Evolutionary conservation across 805 yeast genomes (phyloP).

Genomic region (Yamadazyma takamatsuzukensis): DNA sequence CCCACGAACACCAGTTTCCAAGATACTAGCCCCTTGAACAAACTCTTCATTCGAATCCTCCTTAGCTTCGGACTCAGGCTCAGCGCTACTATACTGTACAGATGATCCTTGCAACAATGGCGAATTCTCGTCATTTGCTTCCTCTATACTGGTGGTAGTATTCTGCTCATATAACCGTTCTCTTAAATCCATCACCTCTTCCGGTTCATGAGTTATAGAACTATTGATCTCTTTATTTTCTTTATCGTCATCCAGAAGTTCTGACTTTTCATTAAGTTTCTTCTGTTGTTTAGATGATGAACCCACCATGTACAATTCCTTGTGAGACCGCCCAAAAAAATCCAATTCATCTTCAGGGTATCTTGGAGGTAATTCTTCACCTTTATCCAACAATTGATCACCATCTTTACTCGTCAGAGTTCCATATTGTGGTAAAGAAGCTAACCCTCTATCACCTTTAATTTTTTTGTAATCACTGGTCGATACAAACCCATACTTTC

Average conservation of each 20-base stretch:
- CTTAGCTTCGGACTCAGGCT: background rate
- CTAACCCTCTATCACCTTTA: conserved; percentile 36
- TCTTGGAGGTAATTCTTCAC: conserved; percentile 69
- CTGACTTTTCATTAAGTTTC: conserved; percentile 10
- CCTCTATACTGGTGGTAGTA: conserved; percentile 3
- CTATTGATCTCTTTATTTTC: background rate
- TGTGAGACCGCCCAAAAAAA: conserved; percentile 49
- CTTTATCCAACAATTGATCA: conserved; percentile 63
- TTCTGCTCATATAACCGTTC: conserved; percentile 30
- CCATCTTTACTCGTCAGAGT: conserved; percentile 22
- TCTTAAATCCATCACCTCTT: conserved; percentile 32
- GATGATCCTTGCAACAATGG: no score
- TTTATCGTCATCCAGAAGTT: conserved; percentile 7
- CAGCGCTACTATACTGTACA: background rate
- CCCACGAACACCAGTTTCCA: no score
- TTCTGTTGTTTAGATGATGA: conserved; percentile 22
- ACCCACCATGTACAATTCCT: conserved; percentile 21
- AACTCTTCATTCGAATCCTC: no score
- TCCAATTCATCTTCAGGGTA: conserved; percentile 63
- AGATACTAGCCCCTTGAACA: no score
- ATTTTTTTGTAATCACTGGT: conserved; percentile 37
- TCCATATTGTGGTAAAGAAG: conserved; percentile 41
- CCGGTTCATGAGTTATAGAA: conserved; percentile 25
- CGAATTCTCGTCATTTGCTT: no score
- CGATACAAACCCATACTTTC: conserved; percentile 55